Percentiles rank a stretch among this genome's conserved stretches.
Conservation (phyloP, 2,329 filamentous ascomycete species). For the Hirsutella minnesotensis region DNA sequence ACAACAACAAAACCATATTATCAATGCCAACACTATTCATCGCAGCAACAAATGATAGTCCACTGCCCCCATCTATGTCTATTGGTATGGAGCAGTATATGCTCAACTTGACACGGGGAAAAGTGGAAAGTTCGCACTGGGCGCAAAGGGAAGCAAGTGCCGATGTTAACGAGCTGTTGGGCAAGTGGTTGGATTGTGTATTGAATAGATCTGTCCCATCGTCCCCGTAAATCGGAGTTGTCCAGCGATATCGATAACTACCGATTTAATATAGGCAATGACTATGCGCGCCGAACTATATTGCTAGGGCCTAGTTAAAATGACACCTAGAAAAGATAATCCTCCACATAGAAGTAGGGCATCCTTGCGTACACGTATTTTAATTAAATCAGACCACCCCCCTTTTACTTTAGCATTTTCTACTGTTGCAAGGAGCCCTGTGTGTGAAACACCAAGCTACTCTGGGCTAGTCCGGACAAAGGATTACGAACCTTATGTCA, state of each 20-base stretch:
- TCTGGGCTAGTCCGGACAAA: too few relatives aligned
- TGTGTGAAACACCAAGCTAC: too few relatives aligned
- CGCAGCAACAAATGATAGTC: slow-evolving; percentile 55
- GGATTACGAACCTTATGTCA: too few relatives aligned
- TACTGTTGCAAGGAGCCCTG: too few relatives aligned
- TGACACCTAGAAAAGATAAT: too few relatives aligned
- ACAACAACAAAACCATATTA: slow-evolving; percentile 43
- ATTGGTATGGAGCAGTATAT: slow-evolving; percentile 59
- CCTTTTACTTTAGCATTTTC: too few relatives aligned
- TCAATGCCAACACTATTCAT: slow-evolving; percentile 63
- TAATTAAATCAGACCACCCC: too few relatives aligned
- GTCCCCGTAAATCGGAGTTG: slow-evolving; percentile 9
- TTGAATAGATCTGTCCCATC: slow-evolving; percentile 14
- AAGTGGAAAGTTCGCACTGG: slow-evolving; percentile 71
- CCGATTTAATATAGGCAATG: too few relatives aligned
- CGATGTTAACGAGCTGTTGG: slow-evolving; percentile 58
- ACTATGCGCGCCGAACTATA: too few relatives aligned
- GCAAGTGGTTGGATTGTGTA: slow-evolving; percentile 48
- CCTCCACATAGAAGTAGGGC: too few relatives aligned
- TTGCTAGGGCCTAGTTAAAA: neutral
- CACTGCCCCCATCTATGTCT: slow-evolving; percentile 62
- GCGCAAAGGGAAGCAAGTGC: slow-evolving; percentile 61
- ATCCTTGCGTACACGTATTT: too few relatives aligned
- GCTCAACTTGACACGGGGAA: slow-evolving; percentile 48
- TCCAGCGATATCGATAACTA: too few relatives aligned